Evolutionary conservation across 768 basidiomycete genomes (phyloP).

Genomic region (Pleurotus pulmonarius): DNA sequence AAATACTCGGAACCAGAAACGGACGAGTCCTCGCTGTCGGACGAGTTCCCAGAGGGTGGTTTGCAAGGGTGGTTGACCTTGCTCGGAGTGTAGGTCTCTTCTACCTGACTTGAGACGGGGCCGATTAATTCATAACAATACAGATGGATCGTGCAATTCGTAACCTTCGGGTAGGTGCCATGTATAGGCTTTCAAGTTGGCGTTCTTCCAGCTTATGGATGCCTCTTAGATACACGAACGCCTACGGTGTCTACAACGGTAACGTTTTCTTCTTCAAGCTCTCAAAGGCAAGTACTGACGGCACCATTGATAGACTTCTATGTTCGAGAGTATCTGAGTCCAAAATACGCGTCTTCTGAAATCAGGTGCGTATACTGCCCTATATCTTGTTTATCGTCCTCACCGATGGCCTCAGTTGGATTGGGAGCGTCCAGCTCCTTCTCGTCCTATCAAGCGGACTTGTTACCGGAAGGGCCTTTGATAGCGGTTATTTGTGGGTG

Average conservation of each 20-base stretch:
- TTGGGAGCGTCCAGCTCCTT: slow-evolving; percentile 23
- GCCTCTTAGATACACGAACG: slow-evolving; percentile 17
- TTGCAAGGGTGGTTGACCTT: slow-evolving; percentile 19
- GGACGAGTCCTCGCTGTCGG: background rate
- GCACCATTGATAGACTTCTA: slow-evolving; percentile 18
- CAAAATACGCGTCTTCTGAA: slow-evolving; percentile 19
- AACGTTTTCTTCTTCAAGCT: background rate
- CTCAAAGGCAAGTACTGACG: background rate
- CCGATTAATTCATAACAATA: background rate
- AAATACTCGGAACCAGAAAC: background rate
- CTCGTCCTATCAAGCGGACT: slow-evolving; percentile 20
- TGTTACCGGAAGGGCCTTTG: slow-evolving; percentile 20
- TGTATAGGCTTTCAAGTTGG: background rate
- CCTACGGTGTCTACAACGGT: slow-evolving; percentile 21
- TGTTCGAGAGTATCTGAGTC: slow-evolving; percentile 18
- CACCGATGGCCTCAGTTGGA: slow-evolving; percentile 18
- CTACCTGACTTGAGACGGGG: background rate
- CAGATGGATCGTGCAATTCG: slow-evolving; percentile 21
- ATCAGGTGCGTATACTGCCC: slow-evolving; percentile 16
- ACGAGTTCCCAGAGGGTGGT: slow-evolving; percentile 20
- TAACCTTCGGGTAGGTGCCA: slow-evolving; percentile 20
- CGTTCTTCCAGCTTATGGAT: too few relatives aligned
- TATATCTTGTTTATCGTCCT: background rate
- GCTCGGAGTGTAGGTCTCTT: slow-evolving; percentile 19
- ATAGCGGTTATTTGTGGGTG: slow-evolving; percentile 23